Evolutionary conservation across 345 rosid genomes (phyloP), one percentile per base, ranked within the genome.

Genomic region (Clarkia xantiana): DNA sequence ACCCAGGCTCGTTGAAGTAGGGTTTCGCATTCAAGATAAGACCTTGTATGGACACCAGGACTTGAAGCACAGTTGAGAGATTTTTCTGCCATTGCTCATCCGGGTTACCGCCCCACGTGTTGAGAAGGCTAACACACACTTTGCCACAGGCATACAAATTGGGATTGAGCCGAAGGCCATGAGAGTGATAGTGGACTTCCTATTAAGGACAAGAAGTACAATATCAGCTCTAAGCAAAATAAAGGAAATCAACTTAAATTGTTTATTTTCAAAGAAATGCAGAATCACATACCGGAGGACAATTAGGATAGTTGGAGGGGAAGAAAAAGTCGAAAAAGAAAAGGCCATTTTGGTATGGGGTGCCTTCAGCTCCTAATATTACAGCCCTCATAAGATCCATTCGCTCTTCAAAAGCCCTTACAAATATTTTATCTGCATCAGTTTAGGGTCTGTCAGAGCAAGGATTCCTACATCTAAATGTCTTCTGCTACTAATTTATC

Each of bases 311-410:
- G 59, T 59, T 58, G 49, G 66, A 49, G 44, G 95, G 97, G 65
- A 90, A 90, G 77, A 54, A 75, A 58, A 90, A 60, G 60, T 90
- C 97, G 59, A 86, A 83, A 72, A 86, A 90, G 67, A 77, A 90
- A 42, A 90, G 84, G 64, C 97, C 95, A 45, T 90, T 91, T 42
- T 83, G 95, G 67, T 90, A 90, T 18, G 97, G 97, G 60, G 97
- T 90, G 51, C 86, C 94, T 52, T 81, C 84, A 9, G 94, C 91
- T 70, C 97, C 97, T 14, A 83, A 60, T 51, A 90, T 86, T 44
- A 81, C 94, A 66, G 95, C 95, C 69, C 95, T 79, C 74, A 86
- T 59, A 47, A 86, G 77, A 67, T 90, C 97, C 95, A 90, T 83
- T 64, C 97, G 74, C 59, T 88, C 64, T 64, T 90, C 95, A 65